Conservation (phyloP, 2,329 filamentous ascomycete species). For the Tothia fuscella region DNA sequence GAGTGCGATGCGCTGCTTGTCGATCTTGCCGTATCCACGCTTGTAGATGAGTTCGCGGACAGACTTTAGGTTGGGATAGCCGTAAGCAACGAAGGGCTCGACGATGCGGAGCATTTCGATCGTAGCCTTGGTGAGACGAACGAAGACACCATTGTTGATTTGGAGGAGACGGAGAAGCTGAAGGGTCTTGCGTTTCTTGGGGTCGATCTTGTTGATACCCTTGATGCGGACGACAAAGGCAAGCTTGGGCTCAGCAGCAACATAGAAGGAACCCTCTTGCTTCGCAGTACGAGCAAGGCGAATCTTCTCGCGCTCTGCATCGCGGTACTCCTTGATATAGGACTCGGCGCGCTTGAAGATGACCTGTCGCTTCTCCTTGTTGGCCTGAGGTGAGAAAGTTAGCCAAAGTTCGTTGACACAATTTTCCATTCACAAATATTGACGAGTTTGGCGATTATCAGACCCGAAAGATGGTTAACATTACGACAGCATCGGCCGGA, state of each 20-base stretch:
- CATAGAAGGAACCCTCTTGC: slow-evolving; percentile 85
- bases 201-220: slow-evolving; percentile 99
- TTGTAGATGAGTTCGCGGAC: slow-evolving; percentile 99
- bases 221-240: slow-evolving; percentile 99
- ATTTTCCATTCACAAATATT: slow-evolving; percentile 18
- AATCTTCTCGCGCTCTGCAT: slow-evolving; percentile 96
- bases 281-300: slow-evolving; percentile 82
- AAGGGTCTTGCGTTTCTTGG: slow-evolving; percentile 99
- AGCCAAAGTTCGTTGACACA: slow-evolving; percentile 23
- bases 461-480: slow-evolving; percentile 99
- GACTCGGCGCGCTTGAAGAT: slow-evolving; percentile 99
- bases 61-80: slow-evolving; percentile 98
- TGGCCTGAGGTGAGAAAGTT: slow-evolving; percentile 48
- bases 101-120: slow-evolving; percentile 95
- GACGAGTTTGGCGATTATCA: slow-evolving; percentile 43
- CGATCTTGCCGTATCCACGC: slow-evolving; percentile 54
- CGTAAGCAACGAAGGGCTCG: slow-evolving; percentile 98
- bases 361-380: slow-evolving; percentile 95
- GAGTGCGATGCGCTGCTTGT: slow-evolving; percentile 93
- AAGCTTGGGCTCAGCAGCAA: slow-evolving; percentile 88
- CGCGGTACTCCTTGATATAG: slow-evolving; percentile 99
- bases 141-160: slow-evolving; percentile 99
- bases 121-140: slow-evolving; percentile 95
- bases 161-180: slow-evolving; percentile 98
- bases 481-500: slow-evolving; percentile 91